Percentiles rank a stretch among this genome's conserved stretches.
Conservation (phyloP, 257 asterid species). For the Solanum appendiculatum region DNA sequence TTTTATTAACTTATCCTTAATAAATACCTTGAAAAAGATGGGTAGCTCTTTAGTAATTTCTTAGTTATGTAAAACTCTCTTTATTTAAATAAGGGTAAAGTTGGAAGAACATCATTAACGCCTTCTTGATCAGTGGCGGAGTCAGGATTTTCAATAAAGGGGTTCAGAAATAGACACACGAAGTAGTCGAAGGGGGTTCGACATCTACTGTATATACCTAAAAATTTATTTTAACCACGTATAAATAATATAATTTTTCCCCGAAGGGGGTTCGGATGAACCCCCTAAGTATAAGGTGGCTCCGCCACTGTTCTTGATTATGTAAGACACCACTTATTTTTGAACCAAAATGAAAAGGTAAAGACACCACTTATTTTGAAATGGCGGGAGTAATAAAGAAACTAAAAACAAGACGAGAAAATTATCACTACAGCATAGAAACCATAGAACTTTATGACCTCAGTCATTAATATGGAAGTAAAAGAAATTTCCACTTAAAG, state of each 20-base stretch:
- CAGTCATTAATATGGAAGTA: neutral
- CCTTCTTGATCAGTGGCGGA: too few relatives aligned
- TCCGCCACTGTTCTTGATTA: too few relatives aligned
- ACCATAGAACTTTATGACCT: neutral
- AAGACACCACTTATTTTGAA: neutral
- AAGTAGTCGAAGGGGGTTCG: too few relatives aligned
- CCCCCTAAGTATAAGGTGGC: too few relatives aligned
- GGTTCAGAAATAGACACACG: too few relatives aligned
- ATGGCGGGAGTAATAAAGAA: neutral
- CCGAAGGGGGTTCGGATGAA: too few relatives aligned
- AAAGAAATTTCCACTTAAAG: neutral
- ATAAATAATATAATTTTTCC: too few relatives aligned
- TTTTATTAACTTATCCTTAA: neutral
- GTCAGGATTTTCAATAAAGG: too few relatives aligned
- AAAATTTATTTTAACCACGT: too few relatives aligned
- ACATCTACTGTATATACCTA: too few relatives aligned
- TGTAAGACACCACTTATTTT: neutral
- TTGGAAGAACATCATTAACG: neutral
- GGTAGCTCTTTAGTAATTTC: neutral
- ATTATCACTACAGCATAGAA: neutral
- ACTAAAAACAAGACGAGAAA: neutral
- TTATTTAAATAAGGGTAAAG: neutral
- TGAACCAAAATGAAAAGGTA: neutral
- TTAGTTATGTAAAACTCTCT: neutral
- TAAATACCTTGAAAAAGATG: neutral